Conservation (phyloP, 768 basidiomycete genomes). For the Termitomyces titanicus region DNA sequence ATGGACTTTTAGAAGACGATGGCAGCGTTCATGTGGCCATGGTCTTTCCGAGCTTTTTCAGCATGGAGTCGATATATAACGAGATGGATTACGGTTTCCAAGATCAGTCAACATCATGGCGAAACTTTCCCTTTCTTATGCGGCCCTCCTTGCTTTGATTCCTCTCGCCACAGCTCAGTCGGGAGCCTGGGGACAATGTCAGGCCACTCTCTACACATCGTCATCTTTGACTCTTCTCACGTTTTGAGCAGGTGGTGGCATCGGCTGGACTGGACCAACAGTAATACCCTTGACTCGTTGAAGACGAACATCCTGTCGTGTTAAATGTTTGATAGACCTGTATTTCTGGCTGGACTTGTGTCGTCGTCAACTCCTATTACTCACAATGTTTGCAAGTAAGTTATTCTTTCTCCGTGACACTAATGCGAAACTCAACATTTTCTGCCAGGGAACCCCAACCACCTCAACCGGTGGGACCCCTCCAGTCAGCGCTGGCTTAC, state of each 20-base stretch:
- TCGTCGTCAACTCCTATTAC: slow-evolving; percentile 35
- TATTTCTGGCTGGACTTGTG: slow-evolving; percentile 35
- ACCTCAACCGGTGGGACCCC: slow-evolving; percentile 1
- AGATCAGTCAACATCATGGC: slow-evolving; percentile 5
- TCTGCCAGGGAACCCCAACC: slow-evolving; percentile 5
- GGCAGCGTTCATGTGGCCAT: slow-evolving; percentile 4
- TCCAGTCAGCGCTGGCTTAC: background rate
- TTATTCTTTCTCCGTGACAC: background rate
- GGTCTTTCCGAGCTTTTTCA: slow-evolving; percentile 14
- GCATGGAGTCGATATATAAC: slow-evolving; percentile 2
- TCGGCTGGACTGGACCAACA: slow-evolving; percentile 27
- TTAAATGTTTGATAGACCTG: slow-evolving; percentile 26
- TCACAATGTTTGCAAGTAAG: slow-evolving; percentile 39
- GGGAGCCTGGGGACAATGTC: slow-evolving; percentile 31
- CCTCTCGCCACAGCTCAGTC: slow-evolving; percentile 23
- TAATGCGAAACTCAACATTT: background rate
- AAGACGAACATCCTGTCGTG: background rate
- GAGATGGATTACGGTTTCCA: background rate
- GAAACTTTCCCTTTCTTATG: slow-evolving; percentile 22
- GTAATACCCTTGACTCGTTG: slow-evolving; percentile 10
- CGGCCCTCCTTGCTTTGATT: slow-evolving; percentile 21
- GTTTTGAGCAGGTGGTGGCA: slow-evolving; percentile 20
- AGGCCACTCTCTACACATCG: slow-evolving; percentile 6
- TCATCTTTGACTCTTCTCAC: background rate
- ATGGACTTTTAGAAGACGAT: background rate